phyloP scores from a whole-genome alignment of 2,329 filamentous ascomycete genomes.

The Trichoderma oligosporum region DNA sequence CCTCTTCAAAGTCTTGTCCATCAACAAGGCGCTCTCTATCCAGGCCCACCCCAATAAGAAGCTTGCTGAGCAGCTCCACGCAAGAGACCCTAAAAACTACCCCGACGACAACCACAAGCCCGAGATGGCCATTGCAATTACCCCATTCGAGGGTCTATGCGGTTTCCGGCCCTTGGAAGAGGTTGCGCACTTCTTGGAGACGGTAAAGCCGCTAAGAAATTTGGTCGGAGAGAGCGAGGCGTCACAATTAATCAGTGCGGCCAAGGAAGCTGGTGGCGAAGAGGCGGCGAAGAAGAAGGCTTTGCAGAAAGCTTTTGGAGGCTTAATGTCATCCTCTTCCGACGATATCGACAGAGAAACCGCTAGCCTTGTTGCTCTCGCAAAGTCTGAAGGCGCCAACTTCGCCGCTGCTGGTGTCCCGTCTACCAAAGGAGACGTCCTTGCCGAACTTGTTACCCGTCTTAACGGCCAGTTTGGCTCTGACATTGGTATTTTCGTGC shows the following conservation, averaged over 20 bases:
- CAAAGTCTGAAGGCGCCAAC: constrained; percentile 61
- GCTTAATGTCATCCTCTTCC: constrained; percentile 73
- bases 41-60: constrained; percentile 97
- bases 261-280: constrained; percentile 38
- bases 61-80: constrained; percentile 79
- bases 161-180: constrained; percentile 87
- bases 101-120: constrained; percentile 99
- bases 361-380: constrained; percentile 66
- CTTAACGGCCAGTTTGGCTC: constrained; percentile 80
- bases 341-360: constrained; percentile 54
- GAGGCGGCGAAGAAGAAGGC: constrained; percentile 70
- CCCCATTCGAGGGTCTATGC: constrained; percentile 91
- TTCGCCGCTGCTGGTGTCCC: constrained; percentile 72
- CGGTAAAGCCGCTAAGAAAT: constrained; percentile 52
- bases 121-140: constrained; percentile 98
- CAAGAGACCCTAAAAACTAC: constrained; percentile 86
- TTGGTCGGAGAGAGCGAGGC: constrained; percentile 65
- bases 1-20: constrained; percentile 95
- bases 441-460: constrained; percentile 72
- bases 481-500: constrained; percentile 89
- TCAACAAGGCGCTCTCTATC: constrained; percentile 93
- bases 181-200: constrained; percentile 76
- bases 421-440: constrained; percentile 63
- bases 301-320: constrained; percentile 69
- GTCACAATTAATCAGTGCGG: constrained; percentile 50